phyloP scores from a whole-genome alignment of 2,329 filamentous ascomycete genomes.

The Aspergillus niger region DNA sequence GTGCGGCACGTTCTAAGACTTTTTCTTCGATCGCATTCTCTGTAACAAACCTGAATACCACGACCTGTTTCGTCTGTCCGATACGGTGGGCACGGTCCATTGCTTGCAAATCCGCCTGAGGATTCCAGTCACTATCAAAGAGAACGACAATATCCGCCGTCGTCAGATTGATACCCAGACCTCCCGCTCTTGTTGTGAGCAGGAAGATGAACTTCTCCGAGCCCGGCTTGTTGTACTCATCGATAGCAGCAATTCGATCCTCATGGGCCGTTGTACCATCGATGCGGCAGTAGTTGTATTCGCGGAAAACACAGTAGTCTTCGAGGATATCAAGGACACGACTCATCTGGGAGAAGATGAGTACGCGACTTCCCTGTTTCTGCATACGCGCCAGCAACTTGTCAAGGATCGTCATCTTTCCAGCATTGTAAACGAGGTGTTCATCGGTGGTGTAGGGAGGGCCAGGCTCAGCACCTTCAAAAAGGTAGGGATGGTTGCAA shows the following conservation, averaged over 20 bases:
- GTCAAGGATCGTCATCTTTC: constrained; percentile 97
- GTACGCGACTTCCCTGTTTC: constrained; percentile 85
- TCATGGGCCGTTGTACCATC: constrained; percentile 96
- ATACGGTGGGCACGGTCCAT: constrained; percentile 99
- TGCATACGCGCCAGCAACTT: constrained; percentile 83
- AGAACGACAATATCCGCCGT: constrained; percentile 93
- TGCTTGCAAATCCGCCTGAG: constrained; percentile 94
- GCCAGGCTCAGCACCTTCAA: constrained; percentile 94
- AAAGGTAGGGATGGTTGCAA: constrained; percentile 97
- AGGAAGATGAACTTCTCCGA: constrained; percentile 98
- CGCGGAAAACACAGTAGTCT: constrained; percentile 95
- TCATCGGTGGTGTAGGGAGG: constrained; percentile 98
- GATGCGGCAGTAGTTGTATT: constrained; percentile 95
- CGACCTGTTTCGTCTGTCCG: constrained; percentile 95
- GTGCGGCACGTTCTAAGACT: constrained; percentile 91
- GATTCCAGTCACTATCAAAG: constrained; percentile 98
- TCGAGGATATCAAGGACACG: constrained; percentile 94
- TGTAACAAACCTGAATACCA: constrained; percentile 95
- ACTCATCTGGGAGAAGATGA: constrained; percentile 99
- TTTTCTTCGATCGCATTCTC: constrained; percentile 99
- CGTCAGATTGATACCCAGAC: constrained; percentile 94
- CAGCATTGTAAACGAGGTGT: constrained; percentile 88
- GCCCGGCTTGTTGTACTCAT: constrained; percentile 94
- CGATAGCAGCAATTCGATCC: constrained; percentile 94
- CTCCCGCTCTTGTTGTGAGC: constrained; percentile 91